Percentiles rank a stretch among this genome's conserved stretches.
phyloP scores from a whole-genome alignment of 345 rosid species.

The Citrus unshiu region DNA sequence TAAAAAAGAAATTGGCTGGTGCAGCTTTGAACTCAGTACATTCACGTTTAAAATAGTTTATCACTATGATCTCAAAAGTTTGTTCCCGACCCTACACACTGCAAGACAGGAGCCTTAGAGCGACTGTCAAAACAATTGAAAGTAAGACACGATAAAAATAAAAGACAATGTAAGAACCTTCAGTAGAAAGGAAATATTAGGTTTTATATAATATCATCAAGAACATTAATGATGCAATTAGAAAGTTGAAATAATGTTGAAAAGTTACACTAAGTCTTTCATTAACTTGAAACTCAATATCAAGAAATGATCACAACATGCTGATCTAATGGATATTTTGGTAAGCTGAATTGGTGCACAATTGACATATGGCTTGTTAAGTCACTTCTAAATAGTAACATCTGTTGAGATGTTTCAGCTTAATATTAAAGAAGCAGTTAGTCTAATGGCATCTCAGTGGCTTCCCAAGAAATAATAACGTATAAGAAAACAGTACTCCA shows the following conservation, averaged over 20 bases:
- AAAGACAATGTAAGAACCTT: neutral
- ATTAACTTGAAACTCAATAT: neutral
- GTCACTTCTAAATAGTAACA: neutral
- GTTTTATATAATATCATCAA: neutral
- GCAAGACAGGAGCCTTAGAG: neutral
- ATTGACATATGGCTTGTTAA: neutral
- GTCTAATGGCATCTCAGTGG: neutral
- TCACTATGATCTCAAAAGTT: neutral
- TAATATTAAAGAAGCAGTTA: neutral
- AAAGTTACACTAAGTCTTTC: neutral
- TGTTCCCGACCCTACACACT: neutral
- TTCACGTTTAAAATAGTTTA: neutral
- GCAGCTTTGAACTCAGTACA: neutral
- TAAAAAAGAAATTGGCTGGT: neutral
- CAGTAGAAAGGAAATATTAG: neutral
- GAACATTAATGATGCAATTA: neutral
- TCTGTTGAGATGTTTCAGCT: neutral
- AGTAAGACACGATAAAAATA: neutral
- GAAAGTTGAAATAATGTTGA: neutral
- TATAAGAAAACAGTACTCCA: neutral
- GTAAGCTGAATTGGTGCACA: neutral
- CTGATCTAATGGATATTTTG: neutral
- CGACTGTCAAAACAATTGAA: neutral
- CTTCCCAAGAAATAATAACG: neutral
- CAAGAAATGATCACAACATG: neutral